phyloP scores from a whole-genome alignment of 2,329 filamentous ascomycete genomes.

The Phialemonium atrogriseum region DNA sequence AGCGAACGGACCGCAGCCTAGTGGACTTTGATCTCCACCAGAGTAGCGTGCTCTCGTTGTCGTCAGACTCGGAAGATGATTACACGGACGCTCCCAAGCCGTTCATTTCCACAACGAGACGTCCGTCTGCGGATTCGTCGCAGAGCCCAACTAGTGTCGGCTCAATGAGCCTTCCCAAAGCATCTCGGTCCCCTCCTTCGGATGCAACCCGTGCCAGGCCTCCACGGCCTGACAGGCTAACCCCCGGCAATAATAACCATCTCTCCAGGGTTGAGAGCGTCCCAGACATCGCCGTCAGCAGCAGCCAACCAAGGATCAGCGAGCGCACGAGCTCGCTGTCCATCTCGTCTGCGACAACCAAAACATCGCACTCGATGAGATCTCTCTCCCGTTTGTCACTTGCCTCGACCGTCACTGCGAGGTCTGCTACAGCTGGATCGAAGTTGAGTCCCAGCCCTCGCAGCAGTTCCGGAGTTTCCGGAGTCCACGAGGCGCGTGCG shows the following conservation, averaged over 20 bases:
- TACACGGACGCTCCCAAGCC: constrained; percentile 22
- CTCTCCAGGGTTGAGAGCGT: no score
- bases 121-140: constrained; percentile 4
- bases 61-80: constrained; percentile 46
- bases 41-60: constrained; percentile 48
- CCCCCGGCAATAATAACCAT: no score
- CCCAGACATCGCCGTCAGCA: neutral
- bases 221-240: no score
- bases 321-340: constrained; percentile 21
- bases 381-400: constrained; percentile 28
- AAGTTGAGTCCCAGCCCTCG: neutral
- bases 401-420: constrained; percentile 25
- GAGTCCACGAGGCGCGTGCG: constrained; percentile 31
- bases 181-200: no score
- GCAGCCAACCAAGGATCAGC: constrained; percentile 12
- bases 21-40: constrained; percentile 43
- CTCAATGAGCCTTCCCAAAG: constrained; percentile 1
- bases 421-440: constrained; percentile 13
- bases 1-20: constrained; percentile 37
- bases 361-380: no score
- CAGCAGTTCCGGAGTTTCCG: no score
- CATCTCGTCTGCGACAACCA: constrained; percentile 8
- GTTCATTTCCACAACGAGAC: constrained; percentile 12
- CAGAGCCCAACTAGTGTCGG: constrained; percentile 1
- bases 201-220: no score